Conservation (phyloP, 1,139 yeast genomes). For the Debaryomyces fabryi region DNA sequence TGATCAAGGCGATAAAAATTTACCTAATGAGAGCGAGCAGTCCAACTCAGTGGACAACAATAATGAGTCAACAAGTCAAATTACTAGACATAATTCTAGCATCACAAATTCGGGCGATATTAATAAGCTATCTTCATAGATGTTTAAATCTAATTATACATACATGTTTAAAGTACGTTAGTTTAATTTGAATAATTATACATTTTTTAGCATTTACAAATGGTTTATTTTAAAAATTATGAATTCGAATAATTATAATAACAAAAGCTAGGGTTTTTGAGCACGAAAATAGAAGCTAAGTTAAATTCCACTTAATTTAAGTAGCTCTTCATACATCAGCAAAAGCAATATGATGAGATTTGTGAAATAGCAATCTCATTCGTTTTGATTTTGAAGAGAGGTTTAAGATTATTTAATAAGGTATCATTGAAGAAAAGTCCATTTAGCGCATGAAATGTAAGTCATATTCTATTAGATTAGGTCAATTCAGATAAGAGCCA, state of each 20-base stretch:
- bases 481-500: not conserved
- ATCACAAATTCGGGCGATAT: not conserved
- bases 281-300: not conserved
- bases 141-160: not conserved
- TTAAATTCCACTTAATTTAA: not conserved
- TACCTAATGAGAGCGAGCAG: constrained; percentile 1
- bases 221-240: not conserved
- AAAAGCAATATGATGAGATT: no score
- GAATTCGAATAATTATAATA: not conserved
- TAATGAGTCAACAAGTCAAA: not conserved
- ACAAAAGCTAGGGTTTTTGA: not conserved
- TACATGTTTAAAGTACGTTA: not conserved
- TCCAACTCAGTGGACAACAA: not conserved
- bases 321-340: not conserved
- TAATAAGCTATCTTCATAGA: not conserved
- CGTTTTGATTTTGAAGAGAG: not conserved
- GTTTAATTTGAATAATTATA: not conserved
- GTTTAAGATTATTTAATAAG: not conserved
- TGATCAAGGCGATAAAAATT: not conserved
- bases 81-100: constrained; percentile 1
- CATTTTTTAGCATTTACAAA: not conserved
- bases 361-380: not conserved
- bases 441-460: not conserved
- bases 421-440: not conserved
- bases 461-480: not conserved